Evolutionary conservation across 2,329 filamentous ascomycete genomes (phyloP).

Genomic region (Colletotrichum ledebouriae): DNA sequence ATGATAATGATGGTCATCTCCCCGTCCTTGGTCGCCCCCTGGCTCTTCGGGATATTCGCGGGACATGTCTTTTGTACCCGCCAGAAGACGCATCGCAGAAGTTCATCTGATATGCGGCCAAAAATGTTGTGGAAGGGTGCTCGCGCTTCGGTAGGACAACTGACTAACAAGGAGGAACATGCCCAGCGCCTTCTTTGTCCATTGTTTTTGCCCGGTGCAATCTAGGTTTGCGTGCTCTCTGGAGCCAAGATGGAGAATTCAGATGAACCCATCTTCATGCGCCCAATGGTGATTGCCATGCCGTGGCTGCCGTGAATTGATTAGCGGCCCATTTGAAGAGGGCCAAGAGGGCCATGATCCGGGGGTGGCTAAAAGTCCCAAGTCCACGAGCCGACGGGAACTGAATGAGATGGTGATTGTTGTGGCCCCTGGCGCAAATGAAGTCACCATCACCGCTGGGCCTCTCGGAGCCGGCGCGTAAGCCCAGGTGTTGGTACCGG

Average conservation of each 20-base stretch:
- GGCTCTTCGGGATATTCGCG: constrained; percentile 10
- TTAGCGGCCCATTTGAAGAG: constrained; percentile 24
- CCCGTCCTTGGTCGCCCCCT: constrained; percentile 21
- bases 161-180: constrained; percentile 15
- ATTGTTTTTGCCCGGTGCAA: constrained; percentile 16
- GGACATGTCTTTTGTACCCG: constrained; percentile 17
- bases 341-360: constrained; percentile 16
- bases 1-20: constrained; percentile 3
- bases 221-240: constrained; percentile 5
- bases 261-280: constrained; percentile 8
- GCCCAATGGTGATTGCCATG: constrained; percentile 10
- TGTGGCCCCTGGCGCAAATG: constrained; percentile 20
- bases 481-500: constrained; percentile 7
- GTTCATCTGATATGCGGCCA: neutral
- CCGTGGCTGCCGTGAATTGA: constrained; percentile 20
- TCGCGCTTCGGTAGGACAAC: neutral
- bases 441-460: constrained; percentile 19
- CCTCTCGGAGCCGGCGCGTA: constrained; percentile 28
- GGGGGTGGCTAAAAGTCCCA: constrained; percentile 24
- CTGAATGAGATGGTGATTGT: neutral
- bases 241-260: constrained; percentile 12
- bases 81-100: neutral
- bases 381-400: constrained; percentile 1
- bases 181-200: neutral
- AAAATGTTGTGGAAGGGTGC: neutral